Evolutionary conservation across 73 alveolate genomes (phyloP), one percentile per base, ranked within the genome.

Genomic region (Loxodes magnus): DNA sequence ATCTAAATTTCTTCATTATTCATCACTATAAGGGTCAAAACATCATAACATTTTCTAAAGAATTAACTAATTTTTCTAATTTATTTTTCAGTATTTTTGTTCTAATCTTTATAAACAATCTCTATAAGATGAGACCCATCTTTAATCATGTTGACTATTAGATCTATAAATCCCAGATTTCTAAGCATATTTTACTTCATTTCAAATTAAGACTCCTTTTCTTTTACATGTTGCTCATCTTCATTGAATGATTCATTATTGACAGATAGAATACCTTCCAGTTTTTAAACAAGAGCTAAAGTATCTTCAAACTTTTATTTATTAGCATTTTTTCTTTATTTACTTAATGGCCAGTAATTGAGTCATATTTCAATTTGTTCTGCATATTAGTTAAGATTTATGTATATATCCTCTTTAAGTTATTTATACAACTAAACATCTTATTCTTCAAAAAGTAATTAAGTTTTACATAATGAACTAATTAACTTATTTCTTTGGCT

Each of bases 1-100:
- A 41, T 42, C 42, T 69, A 35, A 51, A 62, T 69, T 46, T 60
- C 62, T 21, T 46, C 43, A 20, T 69, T 63, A 6, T 35, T 20
- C 34, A 30, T 10, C 17, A 46, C 59, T n/a, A 46, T 25, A 7
- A 16, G 22, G 22, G 14, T 9, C 1, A 46, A 24, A 16, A 46
- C 34, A n/a, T 25, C 27, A 24, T 46, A 23, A 19, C 59, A 46
- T 12, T 24, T 9, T 46, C 26, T 7, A 15, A 20, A 2, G 16
- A 22, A 19, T 46, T 41, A 46, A 10, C 22, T 16, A 46, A 12
- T 1, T 19, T 24, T 0, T 10, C 59, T 1, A 46, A 41, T 16
- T n/a, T 46, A 24, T 22, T 46, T 41, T 5, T 22, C 27, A 2
- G 7, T 1, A 9, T 46, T 46, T 22, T 7, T 10, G 2, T 46